These are phyloP conservation scores for Trichomonascaceae sp. DNA, from an alignment of 1,139 yeast genomes.

Conservation along the genomic window DNA sequence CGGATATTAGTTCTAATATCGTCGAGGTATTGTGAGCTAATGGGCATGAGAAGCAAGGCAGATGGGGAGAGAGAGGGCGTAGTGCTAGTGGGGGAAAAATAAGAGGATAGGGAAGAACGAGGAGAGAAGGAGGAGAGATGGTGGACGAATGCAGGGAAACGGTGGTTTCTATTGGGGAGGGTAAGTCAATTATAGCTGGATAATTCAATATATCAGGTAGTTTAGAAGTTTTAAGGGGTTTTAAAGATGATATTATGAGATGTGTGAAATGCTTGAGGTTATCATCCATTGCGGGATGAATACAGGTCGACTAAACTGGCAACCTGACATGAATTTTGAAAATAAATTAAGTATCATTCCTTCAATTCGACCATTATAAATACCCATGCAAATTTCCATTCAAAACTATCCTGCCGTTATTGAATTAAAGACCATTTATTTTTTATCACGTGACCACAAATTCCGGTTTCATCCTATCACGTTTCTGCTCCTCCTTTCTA, in stretches of 20 bases:
- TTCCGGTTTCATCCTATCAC: background rate
- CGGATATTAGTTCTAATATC: constrained; percentile 72
- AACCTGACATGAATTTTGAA: too few relatives aligned
- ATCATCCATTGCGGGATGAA: background rate
- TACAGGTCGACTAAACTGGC: too few relatives aligned
- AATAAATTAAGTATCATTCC: background rate
- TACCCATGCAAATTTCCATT: background rate
- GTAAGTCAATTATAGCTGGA: background rate
- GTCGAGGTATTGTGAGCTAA: constrained; percentile 53
- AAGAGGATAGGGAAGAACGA: background rate
- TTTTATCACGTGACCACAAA: background rate
- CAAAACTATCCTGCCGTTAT: background rate
- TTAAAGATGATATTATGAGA: background rate
- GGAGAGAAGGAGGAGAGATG: background rate
- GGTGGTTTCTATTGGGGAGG: background rate
- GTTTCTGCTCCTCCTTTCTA: background rate
- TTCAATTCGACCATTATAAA: background rate
- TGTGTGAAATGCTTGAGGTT: background rate
- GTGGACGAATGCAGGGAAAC: background rate
- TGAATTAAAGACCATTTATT: background rate
- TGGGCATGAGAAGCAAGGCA: constrained; percentile 5
- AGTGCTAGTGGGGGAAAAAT: background rate
- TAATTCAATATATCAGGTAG: too few relatives aligned
- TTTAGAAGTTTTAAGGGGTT: background rate
- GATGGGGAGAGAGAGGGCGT: background rate